These are phyloP conservation scores for Picea sitchensis DNA, from an alignment of 75 land plant genomes.

Conservation along the genomic window DNA sequence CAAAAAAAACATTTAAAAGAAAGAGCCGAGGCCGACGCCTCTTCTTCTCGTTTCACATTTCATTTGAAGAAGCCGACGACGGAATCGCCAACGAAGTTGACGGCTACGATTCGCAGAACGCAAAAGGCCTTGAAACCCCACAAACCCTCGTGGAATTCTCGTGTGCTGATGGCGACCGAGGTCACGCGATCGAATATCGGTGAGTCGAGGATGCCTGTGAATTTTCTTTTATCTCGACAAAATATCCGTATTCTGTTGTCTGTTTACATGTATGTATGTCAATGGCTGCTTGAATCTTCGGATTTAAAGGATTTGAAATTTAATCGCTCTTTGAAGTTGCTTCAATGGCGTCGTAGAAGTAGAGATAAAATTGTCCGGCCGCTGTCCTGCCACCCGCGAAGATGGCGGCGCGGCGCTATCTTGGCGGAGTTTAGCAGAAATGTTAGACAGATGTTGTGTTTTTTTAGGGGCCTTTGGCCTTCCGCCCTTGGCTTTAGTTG, in stretches of 20 bases:
- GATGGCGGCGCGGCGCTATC: not conserved
- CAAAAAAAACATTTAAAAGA: too few relatives aligned
- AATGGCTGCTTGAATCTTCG: not conserved
- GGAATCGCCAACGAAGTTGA: constrained; percentile 10
- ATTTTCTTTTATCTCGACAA: not conserved
- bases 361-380: not conserved
- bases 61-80: not conserved
- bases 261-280: not conserved
- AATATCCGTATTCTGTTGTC: not conserved
- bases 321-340: not conserved
- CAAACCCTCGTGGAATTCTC: not conserved
- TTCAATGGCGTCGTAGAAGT: too few relatives aligned
- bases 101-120: not conserved
- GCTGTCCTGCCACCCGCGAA: not conserved
- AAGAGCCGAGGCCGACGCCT: too few relatives aligned
- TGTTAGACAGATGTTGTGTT: not conserved
- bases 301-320: not conserved
- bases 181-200: not conserved
- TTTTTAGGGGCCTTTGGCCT: not conserved
- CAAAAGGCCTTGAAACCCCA: too few relatives aligned
- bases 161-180: not conserved
- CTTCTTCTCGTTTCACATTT: too few relatives aligned
- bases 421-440: not conserved
- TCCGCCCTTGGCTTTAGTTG: not conserved
- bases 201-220: not conserved